Percentiles rank a stretch among this genome's conserved stretches.
Conservation (phyloP, 2,329 filamentous ascomycete species). For the Aspergillus chevalieri region DNA sequence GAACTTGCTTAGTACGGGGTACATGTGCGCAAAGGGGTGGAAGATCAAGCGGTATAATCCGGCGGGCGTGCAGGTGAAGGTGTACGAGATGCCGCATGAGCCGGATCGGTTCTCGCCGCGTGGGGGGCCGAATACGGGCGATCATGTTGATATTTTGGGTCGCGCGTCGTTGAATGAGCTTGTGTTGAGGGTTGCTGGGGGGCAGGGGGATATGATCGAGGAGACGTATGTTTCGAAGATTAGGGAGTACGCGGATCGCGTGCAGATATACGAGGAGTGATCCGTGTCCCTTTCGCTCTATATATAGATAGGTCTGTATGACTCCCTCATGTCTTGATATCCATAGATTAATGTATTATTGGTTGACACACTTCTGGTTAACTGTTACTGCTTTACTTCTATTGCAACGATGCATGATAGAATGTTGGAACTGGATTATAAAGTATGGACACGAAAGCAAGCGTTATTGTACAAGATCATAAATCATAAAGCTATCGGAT, state of each 20-base stretch:
- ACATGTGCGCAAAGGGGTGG: slow-evolving; percentile 97
- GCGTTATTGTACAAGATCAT: slow-evolving; percentile 15
- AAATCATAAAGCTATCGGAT: slow-evolving; percentile 18
- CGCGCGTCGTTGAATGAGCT: slow-evolving; percentile 84
- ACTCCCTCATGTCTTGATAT: not conserved
- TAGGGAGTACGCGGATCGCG: slow-evolving; percentile 70
- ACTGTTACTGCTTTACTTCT: not conserved
- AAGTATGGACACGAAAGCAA: slow-evolving; percentile 2
- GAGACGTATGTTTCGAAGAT: slow-evolving; percentile 78
- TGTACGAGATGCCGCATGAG: slow-evolving; percentile 94
- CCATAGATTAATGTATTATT: not conserved
- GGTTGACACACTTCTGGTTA: not conserved
- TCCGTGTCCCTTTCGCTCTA: not conserved
- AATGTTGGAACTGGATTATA: not conserved
- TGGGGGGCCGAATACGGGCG: slow-evolving; percentile 65
- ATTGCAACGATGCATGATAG: not conserved
- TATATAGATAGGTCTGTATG: not conserved
- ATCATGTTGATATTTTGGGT: slow-evolving; percentile 95
- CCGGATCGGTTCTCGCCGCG: slow-evolving; percentile 86
- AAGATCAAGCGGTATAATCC: slow-evolving; percentile 91
- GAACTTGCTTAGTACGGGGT: slow-evolving; percentile 82
- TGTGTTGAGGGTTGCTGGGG: slow-evolving; percentile 77
- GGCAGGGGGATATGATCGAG: slow-evolving; percentile 71
- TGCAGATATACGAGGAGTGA: slow-evolving; percentile 70
- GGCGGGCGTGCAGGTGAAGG: slow-evolving; percentile 69